Evolutionary conservation across 2,329 filamentous ascomycete species (phyloP), one percentile per base, ranked within the genome.

Genomic region (Stenocarpella maydis): DNA sequence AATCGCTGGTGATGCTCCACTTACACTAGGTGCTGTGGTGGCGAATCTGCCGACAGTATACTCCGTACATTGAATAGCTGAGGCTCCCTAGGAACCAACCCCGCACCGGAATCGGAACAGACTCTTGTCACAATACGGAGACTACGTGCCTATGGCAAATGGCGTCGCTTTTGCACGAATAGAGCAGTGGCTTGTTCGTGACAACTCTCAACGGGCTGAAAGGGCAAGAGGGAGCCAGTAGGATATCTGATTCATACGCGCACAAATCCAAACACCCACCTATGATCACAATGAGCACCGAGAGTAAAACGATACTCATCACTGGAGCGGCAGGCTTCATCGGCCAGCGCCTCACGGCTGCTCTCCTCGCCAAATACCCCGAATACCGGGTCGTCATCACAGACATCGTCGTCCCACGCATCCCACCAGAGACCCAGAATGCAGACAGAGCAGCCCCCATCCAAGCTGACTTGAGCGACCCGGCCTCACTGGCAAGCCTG

Each of bases 321-420:
- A 91, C 89, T 12, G 89, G 89, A 6, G 88, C 84, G 9, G 86
- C 86, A 53, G 89, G 89, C 70, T 91, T 91, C 79, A 86, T 91
- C 69, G 88, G 89, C 75, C 88, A 90, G 76, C 82, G 87, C 53
- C 83, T 91, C 28, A 84, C 87, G 3, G 81, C 82, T 63, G 84
- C 87, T 43, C 82, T 91, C 3, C 79, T 91, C 39, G 80, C 83
- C 21, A 76, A 77, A 0, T 74, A 76, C 0, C 71, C 75, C 1
- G 76, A 73, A 37, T 66, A 82, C 24, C 79, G 83, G 66, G 78
- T 91, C 63, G 83, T 84, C 58, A 80, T 90, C 53, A 88, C 86
- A 14, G 89, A 91, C 73, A 37, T 71, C 21, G 54, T 69, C 14
- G 53, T 61, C 15, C 69, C 69, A 2, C 4, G 53, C 4, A 34